phyloP scores from a whole-genome alignment of 1,284 basidiomycete species.

The Sporisorium sorghi region DNA sequence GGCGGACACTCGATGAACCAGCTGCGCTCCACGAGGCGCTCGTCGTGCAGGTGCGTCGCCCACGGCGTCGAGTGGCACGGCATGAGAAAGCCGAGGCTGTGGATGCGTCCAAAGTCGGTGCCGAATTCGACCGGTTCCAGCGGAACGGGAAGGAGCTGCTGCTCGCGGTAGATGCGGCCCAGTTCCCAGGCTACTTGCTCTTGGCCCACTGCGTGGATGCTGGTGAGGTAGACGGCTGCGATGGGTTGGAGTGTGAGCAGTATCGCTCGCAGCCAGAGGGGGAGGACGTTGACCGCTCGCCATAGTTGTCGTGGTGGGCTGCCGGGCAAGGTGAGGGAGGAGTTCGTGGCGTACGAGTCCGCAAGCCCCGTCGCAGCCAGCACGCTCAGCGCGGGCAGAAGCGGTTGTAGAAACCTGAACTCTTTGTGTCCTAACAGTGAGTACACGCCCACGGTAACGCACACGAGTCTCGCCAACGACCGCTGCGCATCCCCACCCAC shows the following conservation, averaged over 20 bases:
- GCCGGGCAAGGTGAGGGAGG: neutral
- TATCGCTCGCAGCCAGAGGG: conserved; percentile 27
- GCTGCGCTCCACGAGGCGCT: conserved; percentile 29
- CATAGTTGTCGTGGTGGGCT: conserved; percentile 15
- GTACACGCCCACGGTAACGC: conserved; percentile 44
- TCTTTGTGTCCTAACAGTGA: conserved; percentile 77
- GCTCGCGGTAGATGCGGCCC: conserved; percentile 28
- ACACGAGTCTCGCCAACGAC: conserved; percentile 30
- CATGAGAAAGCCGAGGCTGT: conserved; percentile 85
- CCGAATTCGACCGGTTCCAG: conserved; percentile 60
- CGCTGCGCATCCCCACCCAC: conserved; percentile 8
- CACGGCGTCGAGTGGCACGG: conserved; percentile 99
- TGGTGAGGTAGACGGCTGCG: conserved; percentile 44
- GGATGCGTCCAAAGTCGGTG: conserved; percentile 53
- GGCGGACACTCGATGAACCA: conserved; percentile 63
- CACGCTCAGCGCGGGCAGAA: conserved; percentile 86
- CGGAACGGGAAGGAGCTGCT: conserved; percentile 56
- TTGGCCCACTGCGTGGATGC: conserved; percentile 55
- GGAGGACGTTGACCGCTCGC: conserved; percentile 21
- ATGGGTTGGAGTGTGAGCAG: conserved; percentile 48
- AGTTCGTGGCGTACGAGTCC: conserved; percentile 26
- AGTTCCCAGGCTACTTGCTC: conserved; percentile 45
- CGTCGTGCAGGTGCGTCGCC: conserved; percentile 84
- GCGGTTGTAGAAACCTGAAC: conserved; percentile 93
- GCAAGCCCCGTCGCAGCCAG: conserved; percentile 73